Evolutionary conservation across 176 grass and related monocot genomes (phyloP).

Genomic region (Phyllostachys edulis): DNA sequence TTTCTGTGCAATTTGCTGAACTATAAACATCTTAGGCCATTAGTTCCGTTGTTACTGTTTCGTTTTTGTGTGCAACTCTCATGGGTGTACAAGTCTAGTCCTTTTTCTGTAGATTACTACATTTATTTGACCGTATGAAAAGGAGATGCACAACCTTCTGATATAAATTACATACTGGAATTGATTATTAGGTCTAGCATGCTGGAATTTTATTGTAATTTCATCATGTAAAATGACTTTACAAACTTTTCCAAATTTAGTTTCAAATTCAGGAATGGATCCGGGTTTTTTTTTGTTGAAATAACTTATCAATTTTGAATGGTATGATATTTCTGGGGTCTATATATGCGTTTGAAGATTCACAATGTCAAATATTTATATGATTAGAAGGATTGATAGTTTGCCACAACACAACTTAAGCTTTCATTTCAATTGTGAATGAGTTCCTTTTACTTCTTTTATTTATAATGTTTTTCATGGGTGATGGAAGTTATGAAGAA

Average conservation of each 20-base stretch:
- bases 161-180: background rate
- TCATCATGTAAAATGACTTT: background rate
- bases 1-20: background rate
- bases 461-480: background rate
- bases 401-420: background rate
- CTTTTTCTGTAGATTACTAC: background rate
- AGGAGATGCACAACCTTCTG: background rate
- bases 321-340: background rate
- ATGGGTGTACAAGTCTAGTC: background rate
- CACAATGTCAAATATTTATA: background rate
- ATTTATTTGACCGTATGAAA: background rate
- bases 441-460: constrained; percentile 19
- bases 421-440: background rate
- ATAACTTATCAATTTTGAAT: background rate
- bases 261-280: background rate
- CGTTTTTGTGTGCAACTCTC: background rate
- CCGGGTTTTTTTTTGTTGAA: background rate
- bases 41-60: background rate
- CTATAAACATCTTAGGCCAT: background rate
- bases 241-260: background rate
- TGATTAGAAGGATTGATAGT: background rate
- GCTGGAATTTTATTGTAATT: background rate
- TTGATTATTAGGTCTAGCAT: background rate
- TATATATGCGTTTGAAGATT: background rate
- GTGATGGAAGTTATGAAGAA: background rate